A percentile compares a stretch with the other conserved stretches of the same genome.
Conservation (phyloP, 176 grass and related monocot species). For the Oryza glumipatula region DNA sequence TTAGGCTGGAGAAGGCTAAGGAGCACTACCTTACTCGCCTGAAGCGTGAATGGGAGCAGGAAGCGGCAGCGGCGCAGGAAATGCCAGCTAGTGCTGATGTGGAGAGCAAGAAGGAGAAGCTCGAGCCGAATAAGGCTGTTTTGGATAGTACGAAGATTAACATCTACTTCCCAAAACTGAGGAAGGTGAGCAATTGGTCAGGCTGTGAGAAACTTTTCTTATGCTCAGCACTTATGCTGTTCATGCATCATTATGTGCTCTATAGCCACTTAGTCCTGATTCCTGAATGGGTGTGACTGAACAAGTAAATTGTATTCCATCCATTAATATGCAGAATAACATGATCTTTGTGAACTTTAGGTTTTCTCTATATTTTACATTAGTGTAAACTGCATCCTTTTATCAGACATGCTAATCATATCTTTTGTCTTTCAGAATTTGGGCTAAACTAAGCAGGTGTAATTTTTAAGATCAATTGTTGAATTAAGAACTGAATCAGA, state of each 20-base stretch:
- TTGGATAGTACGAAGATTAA: slow-evolving; percentile 58
- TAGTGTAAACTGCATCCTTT: not conserved
- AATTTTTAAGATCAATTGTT: not conserved
- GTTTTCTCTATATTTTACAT: not conserved
- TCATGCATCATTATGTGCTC: not conserved
- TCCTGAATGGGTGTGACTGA: not conserved
- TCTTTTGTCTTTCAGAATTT: not conserved
- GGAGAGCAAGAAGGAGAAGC: slow-evolving; percentile 41
- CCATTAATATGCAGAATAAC: not conserved
- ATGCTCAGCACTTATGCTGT: not conserved
- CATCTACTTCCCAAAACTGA: slow-evolving; percentile 83
- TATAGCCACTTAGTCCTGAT: not conserved
- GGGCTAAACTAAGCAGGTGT: not conserved
- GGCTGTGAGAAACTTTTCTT: not conserved
- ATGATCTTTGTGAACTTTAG: not conserved
- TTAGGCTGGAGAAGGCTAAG: slow-evolving; percentile 86
- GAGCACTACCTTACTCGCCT: slow-evolving; percentile 81
- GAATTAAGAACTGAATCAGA: not conserved
- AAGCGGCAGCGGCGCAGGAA: slow-evolving; percentile 32
- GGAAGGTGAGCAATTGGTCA: slow-evolving; percentile 55
- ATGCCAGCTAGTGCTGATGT: slow-evolving; percentile 14
- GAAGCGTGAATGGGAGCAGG: slow-evolving; percentile 80
- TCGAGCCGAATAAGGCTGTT: slow-evolving; percentile 32
- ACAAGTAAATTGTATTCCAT: not conserved
- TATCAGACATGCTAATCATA: not conserved